Evolutionary conservation across 2,329 filamentous ascomycete species (phyloP), one percentile per base, ranked within the genome.

Genomic region (Penicillium paneum): DNA sequence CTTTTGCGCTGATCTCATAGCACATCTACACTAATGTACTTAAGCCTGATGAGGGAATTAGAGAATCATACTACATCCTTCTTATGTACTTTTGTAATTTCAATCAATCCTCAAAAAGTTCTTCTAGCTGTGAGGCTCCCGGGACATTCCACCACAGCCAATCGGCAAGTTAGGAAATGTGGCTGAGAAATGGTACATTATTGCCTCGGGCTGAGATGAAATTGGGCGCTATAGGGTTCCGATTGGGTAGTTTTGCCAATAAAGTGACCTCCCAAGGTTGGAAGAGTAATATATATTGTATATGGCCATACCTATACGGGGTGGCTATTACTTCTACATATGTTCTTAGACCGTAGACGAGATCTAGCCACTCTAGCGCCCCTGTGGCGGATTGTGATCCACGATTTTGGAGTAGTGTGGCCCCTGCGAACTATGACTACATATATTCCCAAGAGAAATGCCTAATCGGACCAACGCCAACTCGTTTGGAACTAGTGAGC

Each of bases 151-250:
- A 29, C 45, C 31, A 29, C 21, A 32, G 13, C 39, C 48, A 45
- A 50, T 45, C 31, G 24, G 21, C 21, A 5, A 36, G 50, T 40
- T 35, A 7, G 26, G 29, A n/a, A 8, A 29, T 28, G 29, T 53
- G 50, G 36, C 43, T 52, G 35, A 34, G 10, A 34, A 24, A 28
- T 34, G 17, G 19, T 31, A 24, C 17, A 34, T 32, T 15, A 39
- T 52, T 48, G 49, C 44, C 44, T 53, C 50, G 31, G 50, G 28
- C 44, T 48, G 31, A 49, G 44, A 40, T 49, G 24, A 8, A 49
- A 19, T 34, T 15, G 50, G 15, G 19, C 43, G 35, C 41, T 47
- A 12, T 38, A 46, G 8, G 40, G 21, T 17, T 53, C 50, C 50
- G 50, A 53, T 53, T 53, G 43, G 50, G 8, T 28, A 19, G 8